phyloP scores from a whole-genome alignment of 805 yeast genomes.

The Suhomyces xylopsoci region DNA sequence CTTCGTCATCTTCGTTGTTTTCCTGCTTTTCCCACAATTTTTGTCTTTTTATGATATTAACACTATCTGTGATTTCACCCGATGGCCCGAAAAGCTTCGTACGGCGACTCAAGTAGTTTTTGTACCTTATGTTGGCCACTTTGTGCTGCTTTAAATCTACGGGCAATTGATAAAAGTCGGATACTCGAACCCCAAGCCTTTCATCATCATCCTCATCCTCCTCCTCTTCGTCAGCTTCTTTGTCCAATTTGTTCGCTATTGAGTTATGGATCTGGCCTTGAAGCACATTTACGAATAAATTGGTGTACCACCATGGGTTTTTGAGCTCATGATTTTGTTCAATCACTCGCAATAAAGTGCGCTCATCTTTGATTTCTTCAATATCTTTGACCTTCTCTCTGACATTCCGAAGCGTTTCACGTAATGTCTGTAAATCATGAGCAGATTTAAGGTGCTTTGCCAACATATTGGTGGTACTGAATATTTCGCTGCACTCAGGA shows the following conservation, averaged over 20 bases:
- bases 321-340: constrained; percentile 33
- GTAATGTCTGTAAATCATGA: constrained; percentile 49
- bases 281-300: constrained; percentile 25
- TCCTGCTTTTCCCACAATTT: constrained; percentile 4
- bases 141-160: constrained; percentile 32
- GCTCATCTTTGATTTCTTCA: constrained; percentile 20
- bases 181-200: constrained; percentile 11
- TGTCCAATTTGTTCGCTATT: not conserved
- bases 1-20: constrained; percentile 4
- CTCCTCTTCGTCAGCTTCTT: not conserved
- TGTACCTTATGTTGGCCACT: constrained; percentile 33
- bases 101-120: constrained; percentile 8
- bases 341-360: constrained; percentile 22
- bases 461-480: constrained; percentile 59
- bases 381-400: constrained; percentile 20
- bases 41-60: constrained; percentile 8
- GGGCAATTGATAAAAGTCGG: constrained; percentile 23
- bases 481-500: constrained; percentile 59
- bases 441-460: constrained; percentile 60
- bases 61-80: not conserved
- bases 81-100: constrained; percentile 1
- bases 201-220: constrained; percentile 1
- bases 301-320: constrained; percentile 43
- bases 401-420: constrained; percentile 21
- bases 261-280: constrained; percentile 9